A percentile compares a stretch with the other conserved stretches of the same genome.
Conservation (phyloP, 257 asterid species). For the Gentiana macrophylla region DNA sequence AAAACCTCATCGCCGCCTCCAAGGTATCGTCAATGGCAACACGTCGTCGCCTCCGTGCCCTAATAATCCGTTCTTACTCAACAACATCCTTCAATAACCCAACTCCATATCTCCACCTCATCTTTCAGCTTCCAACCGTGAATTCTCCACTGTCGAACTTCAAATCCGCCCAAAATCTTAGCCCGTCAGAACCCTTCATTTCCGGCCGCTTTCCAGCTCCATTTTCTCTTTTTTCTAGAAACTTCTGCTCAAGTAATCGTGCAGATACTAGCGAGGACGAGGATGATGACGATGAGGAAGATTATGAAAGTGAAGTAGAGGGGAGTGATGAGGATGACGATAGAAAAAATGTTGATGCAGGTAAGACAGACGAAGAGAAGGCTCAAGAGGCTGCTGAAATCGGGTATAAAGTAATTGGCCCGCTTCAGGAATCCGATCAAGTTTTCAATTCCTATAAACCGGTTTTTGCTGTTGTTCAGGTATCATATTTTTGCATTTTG, state of each 20-base stretch:
- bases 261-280: neutral
- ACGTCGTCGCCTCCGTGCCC: constrained; percentile 12
- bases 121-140: neutral
- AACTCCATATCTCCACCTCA: neutral
- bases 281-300: neutral
- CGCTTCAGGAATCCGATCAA: constrained; percentile 45
- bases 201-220: neutral
- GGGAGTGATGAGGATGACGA: constrained; percentile 7
- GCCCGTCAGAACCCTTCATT: neutral
- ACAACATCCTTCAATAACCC: neutral
- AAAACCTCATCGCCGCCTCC: neutral
- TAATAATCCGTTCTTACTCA: constrained; percentile 6
- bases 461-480: constrained; percentile 81
- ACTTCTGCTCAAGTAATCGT: constrained; percentile 11
- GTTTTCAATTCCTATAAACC: constrained; percentile 60
- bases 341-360: constrained; percentile 1
- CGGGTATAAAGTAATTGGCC: constrained; percentile 70
- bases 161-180: neutral
- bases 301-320: neutral
- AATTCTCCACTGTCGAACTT: neutral
- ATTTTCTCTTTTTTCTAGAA: constrained; percentile 7
- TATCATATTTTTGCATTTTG: constrained; percentile 2
- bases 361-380: constrained; percentile 18
- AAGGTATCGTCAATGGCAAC: constrained; percentile 9
- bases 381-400: constrained; percentile 39